Percentiles rank a stretch among this genome's conserved stretches.
phyloP scores from a whole-genome alignment of 305 asterid species.

The Solanum chacoense region DNA sequence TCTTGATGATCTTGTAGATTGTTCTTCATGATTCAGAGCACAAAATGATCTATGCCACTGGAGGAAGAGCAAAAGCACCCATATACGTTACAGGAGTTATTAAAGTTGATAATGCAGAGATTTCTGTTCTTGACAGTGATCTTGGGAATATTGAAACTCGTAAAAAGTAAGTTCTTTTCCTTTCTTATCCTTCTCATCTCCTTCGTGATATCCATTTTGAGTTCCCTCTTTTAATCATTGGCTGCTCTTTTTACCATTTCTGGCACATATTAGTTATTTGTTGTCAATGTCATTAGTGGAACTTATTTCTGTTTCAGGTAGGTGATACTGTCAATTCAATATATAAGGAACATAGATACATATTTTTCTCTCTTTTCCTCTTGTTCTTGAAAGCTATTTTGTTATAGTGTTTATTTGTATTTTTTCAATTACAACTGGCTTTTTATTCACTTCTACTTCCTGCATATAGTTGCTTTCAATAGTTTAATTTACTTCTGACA shows the following conservation, averaged over 20 bases:
- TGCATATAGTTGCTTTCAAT: neutral
- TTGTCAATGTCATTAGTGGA: neutral
- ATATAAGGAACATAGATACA: neutral
- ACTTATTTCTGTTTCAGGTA: neutral
- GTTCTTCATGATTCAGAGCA: slow-evolving; percentile 60
- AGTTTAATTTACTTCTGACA: neutral
- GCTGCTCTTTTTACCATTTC: neutral
- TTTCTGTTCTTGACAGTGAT: slow-evolving; percentile 74
- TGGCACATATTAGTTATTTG: neutral
- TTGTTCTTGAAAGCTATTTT: neutral
- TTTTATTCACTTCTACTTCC: neutral
- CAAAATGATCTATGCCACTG: slow-evolving; percentile 64
- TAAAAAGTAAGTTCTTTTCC: slow-evolving; percentile 44
- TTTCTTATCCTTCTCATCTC: neutral
- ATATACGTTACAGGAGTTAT: slow-evolving; percentile 66
- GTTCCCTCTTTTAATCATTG: neutral
- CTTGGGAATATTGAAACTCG: slow-evolving; percentile 60
- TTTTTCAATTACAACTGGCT: neutral
- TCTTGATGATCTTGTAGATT: slow-evolving; percentile 35
- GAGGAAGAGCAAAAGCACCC: slow-evolving; percentile 73
- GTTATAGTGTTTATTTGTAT: neutral
- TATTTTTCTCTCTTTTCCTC: neutral
- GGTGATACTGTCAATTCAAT: neutral
- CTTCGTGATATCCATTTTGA: neutral
- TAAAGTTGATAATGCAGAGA: slow-evolving; percentile 49